These are phyloP conservation scores for Croton laevigatus DNA, from an alignment of 441 rosid genomes.

Conservation along the genomic window DNA sequence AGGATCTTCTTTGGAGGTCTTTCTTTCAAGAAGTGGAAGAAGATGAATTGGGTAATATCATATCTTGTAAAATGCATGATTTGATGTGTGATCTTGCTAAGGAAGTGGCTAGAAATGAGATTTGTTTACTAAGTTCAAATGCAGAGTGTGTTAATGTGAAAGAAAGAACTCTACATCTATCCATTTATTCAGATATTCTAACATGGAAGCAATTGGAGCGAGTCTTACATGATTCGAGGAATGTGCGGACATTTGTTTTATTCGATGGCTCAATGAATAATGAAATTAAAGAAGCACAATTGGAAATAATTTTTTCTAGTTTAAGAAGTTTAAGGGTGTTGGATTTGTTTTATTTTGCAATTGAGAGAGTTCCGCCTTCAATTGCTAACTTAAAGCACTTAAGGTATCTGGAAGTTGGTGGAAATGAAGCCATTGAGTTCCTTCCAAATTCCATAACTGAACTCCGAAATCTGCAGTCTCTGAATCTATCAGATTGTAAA, in stretches of 20 bases:
- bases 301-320: background rate
- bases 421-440: background rate
- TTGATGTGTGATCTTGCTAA: slow-evolving; percentile 34
- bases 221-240: background rate
- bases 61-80: slow-evolving; percentile 30
- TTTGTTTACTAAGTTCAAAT: background rate
- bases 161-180: background rate
- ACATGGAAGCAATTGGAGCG: background rate
- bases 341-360: background rate
- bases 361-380: background rate
- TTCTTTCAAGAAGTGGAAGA: slow-evolving; percentile 27
- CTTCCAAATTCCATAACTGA: slow-evolving; percentile 11
- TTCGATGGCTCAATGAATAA: too few relatives aligned
- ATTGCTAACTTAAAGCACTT: slow-evolving; percentile 8
- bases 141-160: too few relatives aligned
- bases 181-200: background rate
- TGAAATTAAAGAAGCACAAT: background rate
- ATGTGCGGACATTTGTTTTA: background rate
- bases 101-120: slow-evolving; percentile 9
- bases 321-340: slow-evolving; percentile 25
- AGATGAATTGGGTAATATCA: slow-evolving; percentile 14
- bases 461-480: slow-evolving; percentile 9
- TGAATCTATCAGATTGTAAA: background rate
- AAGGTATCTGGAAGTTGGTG: slow-evolving; percentile 15
- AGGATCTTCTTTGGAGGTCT: slow-evolving; percentile 12